phyloP scores from a whole-genome alignment of 768 basidiomycete species.

The Stropharia rugosoannulata region DNA sequence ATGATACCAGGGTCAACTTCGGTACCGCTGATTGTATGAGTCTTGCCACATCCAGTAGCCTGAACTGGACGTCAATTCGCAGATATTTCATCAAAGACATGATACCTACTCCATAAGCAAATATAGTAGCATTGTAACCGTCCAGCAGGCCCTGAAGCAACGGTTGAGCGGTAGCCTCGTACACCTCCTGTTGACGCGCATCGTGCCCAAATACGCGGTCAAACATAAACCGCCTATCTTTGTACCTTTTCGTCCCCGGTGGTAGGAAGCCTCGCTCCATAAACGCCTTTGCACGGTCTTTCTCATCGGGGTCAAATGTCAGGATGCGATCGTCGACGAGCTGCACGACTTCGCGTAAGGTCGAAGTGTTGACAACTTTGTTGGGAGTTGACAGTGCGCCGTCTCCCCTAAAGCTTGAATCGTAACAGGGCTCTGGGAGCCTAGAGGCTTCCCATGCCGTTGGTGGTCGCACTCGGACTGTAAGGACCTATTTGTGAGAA shows the following conservation, averaged over 20 bases:
- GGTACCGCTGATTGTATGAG: constrained; percentile 96
- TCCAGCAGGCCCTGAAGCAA: constrained; percentile 83
- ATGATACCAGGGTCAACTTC: constrained; percentile 89
- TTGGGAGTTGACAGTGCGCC: constrained; percentile 77
- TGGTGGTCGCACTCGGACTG: constrained; percentile 91
- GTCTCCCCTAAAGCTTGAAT: constrained; percentile 75
- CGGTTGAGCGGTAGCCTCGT: constrained; percentile 82
- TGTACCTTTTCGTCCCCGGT: constrained; percentile 90
- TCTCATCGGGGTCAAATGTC: constrained; percentile 94
- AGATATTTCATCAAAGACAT: neutral
- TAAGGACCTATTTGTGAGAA: constrained; percentile 12
- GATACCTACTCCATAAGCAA: constrained; percentile 91
- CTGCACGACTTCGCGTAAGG: constrained; percentile 77
- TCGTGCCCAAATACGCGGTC: constrained; percentile 88
- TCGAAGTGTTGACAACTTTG: constrained; percentile 51
- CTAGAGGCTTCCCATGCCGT: constrained; percentile 82
- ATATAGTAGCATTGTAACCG: constrained; percentile 96
- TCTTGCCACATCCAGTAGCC: constrained; percentile 99
- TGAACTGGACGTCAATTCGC: constrained; percentile 26
- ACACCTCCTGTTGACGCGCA: constrained; percentile 83
- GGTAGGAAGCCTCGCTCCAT: constrained; percentile 83
- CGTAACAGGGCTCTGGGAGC: constrained; percentile 73
- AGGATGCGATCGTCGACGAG: constrained; percentile 93
- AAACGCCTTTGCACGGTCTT: constrained; percentile 76
- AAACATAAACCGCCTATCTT: constrained; percentile 96